phyloP scores from a whole-genome alignment of 2,329 filamentous ascomycete genomes.

The Sclerotiophoma versabilis region DNA sequence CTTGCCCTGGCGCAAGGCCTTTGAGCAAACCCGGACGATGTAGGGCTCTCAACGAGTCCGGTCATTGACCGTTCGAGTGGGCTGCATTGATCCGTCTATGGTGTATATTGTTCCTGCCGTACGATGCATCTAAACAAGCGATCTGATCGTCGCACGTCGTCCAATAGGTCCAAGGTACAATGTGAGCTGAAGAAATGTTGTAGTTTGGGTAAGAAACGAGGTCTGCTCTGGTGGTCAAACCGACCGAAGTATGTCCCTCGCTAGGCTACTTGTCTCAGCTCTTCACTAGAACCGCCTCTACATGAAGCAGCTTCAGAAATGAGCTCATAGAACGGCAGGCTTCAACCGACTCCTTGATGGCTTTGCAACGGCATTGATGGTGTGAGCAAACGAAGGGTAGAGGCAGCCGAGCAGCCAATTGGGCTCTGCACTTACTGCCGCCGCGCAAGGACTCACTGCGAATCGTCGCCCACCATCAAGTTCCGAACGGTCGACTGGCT shows the following conservation, averaged over 20 bases:
- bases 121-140: constrained; percentile 16
- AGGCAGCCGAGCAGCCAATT: constrained; percentile 37
- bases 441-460: constrained; percentile 42
- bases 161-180: constrained; percentile 21
- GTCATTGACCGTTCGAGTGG: constrained; percentile 27
- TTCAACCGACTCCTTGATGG: constrained; percentile 25
- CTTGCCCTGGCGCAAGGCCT: constrained; percentile 15
- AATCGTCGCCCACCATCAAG: constrained; percentile 43
- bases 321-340: constrained; percentile 21
- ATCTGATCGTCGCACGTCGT: constrained; percentile 25
- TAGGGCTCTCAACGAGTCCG: constrained; percentile 32
- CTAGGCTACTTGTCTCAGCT: constrained; percentile 37
- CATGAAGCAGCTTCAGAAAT: constrained; percentile 22
- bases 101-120: constrained; percentile 25
- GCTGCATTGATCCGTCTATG: constrained; percentile 35
- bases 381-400: constrained; percentile 31
- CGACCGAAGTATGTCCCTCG: constrained; percentile 25
- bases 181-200: constrained; percentile 25
- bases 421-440: constrained; percentile 33
- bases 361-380: constrained; percentile 31
- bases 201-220: constrained; percentile 17
- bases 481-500: constrained; percentile 41
- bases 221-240: constrained; percentile 15
- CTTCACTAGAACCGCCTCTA: constrained; percentile 25
- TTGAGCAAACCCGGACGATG: constrained; percentile 19